Base-by-base conservation (phyloP, 2,329 filamentous ascomycete species). In the Zasmidium citrigriseum region DNA sequence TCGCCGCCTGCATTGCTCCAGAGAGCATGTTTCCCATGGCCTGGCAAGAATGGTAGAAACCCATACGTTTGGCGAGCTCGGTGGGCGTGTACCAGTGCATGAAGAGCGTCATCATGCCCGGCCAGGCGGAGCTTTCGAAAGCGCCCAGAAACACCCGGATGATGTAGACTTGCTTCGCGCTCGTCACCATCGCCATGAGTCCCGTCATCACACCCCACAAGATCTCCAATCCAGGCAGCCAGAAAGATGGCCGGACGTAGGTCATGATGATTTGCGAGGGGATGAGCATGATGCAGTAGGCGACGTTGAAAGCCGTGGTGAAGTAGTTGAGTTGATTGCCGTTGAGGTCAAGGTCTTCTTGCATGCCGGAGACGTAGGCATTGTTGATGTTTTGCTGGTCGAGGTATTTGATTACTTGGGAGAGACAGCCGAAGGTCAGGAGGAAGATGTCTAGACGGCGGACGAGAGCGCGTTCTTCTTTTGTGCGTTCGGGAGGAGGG, bases 91-190 rank as follows among this genome's bases (percentile, higher is more conserved):
- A 62, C 77, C 62, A 63, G 62, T 62, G 65, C 27, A 57, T 77
- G 38, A 78, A 72, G 4, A 78, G 62, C 0, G 75, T 77, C 72
- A 78, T 78, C 74, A 78, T 78, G 3, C 75, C 76, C 0, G 76
- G 76, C 76, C 76, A 78, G 2, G 76, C 75, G 70, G n/a, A 72
- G 63, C 71, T 62, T 71, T 76, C 62, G 23, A 59, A 64, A 2
- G 68, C 59, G 4, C 68, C 67, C 2, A 69, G 49, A 46, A 70
- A 68, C 4, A 68, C 65, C 38, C 68, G 53, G 24, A 70, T 61
- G 4, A 68, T 64, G 49, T 69, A 69, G 12, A 68, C 62, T 29
- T 68, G 66, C 46, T 67, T 68, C 21, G 66, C 62, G 7, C 52
- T 63, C 14, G 66, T 69, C 1, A 70, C 67, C 25, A 72, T 61